Evolutionary conservation across 1,284 basidiomycete species (phyloP).

Genomic region (Bondarzewia mesenterica): DNA sequence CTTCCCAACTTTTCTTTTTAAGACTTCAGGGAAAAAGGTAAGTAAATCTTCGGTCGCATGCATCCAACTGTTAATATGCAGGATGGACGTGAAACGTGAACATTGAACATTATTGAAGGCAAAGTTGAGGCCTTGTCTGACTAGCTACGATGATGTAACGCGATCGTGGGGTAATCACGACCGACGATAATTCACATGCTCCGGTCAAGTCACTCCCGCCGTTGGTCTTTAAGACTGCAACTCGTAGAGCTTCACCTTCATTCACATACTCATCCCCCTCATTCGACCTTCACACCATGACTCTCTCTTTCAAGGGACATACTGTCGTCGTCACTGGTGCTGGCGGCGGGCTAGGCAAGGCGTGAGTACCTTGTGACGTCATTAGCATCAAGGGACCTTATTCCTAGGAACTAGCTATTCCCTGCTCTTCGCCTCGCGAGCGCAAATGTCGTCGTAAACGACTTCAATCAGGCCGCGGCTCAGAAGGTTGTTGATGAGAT

Average conservation of each 20-base stretch:
- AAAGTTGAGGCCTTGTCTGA: too few species aligned
- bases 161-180: not conserved
- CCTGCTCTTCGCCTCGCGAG: constrained; percentile 81
- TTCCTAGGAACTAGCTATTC: constrained; percentile 77
- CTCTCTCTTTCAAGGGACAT: constrained; percentile 82
- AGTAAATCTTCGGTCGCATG: too few species aligned
- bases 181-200: not conserved
- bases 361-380: constrained; percentile 43
- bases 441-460: constrained; percentile 93
- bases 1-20: not conserved
- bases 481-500: constrained; percentile 94
- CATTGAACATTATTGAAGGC: too few species aligned
- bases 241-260: not conserved
- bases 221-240: not conserved
- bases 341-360: constrained; percentile 88
- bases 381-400: not conserved
- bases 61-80: too few species aligned
- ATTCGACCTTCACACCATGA: constrained; percentile 29
- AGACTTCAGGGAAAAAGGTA: not conserved
- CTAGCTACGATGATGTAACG: not conserved
- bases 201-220: not conserved
- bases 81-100: too few species aligned
- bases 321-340: constrained; percentile 94
- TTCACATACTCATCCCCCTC: not conserved
- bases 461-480: constrained; percentile 84